phyloP scores from a whole-genome alignment of 2,329 filamentous ascomycete genomes.

The Ophiocordyceps robertsii region DNA sequence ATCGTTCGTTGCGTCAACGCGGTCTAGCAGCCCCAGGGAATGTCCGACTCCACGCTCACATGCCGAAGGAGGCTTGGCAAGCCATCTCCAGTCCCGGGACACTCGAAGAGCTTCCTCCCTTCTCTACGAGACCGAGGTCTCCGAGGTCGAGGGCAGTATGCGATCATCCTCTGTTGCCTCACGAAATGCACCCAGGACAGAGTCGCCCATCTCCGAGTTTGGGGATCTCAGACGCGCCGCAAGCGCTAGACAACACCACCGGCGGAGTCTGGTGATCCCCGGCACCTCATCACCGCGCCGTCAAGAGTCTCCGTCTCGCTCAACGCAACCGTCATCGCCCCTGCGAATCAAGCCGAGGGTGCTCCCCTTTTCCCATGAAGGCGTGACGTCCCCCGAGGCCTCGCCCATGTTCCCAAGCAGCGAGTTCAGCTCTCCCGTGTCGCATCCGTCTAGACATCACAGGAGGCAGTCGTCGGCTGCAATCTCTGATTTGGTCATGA shows the following conservation, averaged over 20 bases:
- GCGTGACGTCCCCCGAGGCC: constrained; percentile 68
- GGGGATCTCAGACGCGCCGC: constrained; percentile 61
- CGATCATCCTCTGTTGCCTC: constrained; percentile 67
- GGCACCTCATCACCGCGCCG: constrained; percentile 66
- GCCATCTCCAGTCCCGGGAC: constrained; percentile 42
- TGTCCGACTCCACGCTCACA: constrained; percentile 85
- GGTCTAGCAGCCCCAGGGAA: constrained; percentile 81
- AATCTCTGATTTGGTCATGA: constrained; percentile 54
- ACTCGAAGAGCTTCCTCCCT: constrained; percentile 62
- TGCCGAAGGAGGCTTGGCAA: constrained; percentile 39
- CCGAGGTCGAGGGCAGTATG: constrained; percentile 79
- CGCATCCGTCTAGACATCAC: constrained; percentile 52
- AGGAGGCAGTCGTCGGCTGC: constrained; percentile 84
- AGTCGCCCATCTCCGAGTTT: constrained; percentile 84
- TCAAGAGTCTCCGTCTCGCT: constrained; percentile 77
- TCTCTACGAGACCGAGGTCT: constrained; percentile 69
- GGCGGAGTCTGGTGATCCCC: constrained; percentile 74
- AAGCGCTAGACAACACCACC: constrained; percentile 70
- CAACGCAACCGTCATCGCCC: constrained; percentile 71
- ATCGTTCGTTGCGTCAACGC: constrained; percentile 53
- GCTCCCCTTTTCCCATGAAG: constrained; percentile 45
- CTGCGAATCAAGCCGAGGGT: constrained; percentile 74
- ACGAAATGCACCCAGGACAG: constrained; percentile 54
- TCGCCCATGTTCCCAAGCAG: constrained; percentile 77
- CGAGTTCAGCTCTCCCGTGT: constrained; percentile 66